These are phyloP conservation scores for Rhizopogon roseolus DNA, from an alignment of 768 basidiomycete species.

Conservation along the genomic window DNA sequence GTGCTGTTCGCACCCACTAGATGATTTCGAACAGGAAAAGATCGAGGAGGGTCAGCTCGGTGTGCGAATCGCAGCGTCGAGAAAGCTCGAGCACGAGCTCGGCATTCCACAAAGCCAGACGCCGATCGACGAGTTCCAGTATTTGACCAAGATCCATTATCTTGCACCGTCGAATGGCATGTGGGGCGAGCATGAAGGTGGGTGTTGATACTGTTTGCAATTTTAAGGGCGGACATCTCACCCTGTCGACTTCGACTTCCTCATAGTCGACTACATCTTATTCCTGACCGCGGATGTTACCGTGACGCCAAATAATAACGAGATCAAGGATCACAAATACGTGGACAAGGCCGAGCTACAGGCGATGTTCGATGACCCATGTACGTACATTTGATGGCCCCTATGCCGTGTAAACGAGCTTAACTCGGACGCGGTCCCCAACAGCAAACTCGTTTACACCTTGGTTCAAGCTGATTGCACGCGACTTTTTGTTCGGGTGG, in stretches of 20 bases:
- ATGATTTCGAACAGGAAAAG: constrained; percentile 86
- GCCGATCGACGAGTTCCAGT: constrained; percentile 83
- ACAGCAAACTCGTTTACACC: constrained; percentile 90
- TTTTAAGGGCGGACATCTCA: background rate
- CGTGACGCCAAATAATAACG: constrained; percentile 79
- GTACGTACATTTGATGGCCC: constrained; percentile 38
- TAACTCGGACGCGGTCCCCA: background rate
- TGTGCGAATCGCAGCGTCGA: constrained; percentile 84
- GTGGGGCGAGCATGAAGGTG: constrained; percentile 99
- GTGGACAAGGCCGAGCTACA: constrained; percentile 88
- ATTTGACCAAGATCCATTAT: constrained; percentile 95
- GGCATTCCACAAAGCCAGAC: constrained; percentile 82
- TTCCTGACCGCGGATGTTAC: constrained; percentile 89
- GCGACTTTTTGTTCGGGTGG: constrained; percentile 97
- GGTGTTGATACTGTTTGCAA: constrained; percentile 13
- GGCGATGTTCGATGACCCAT: constrained; percentile 79
- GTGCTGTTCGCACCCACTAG: constrained; percentile 95
- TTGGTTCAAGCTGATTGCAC: constrained; percentile 98
- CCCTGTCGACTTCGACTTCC: background rate
- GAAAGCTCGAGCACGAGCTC: constrained; percentile 95
- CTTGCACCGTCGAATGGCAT: constrained; percentile 87
- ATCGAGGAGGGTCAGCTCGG: constrained; percentile 73
- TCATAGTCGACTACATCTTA: constrained; percentile 92
- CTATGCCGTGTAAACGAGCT: background rate
- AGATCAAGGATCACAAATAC: constrained; percentile 88